A percentile compares a stretch with the other conserved stretches of the same genome.
Conservation (phyloP, 2,329 filamentous ascomycete species). For the Anthostomella pinea region DNA sequence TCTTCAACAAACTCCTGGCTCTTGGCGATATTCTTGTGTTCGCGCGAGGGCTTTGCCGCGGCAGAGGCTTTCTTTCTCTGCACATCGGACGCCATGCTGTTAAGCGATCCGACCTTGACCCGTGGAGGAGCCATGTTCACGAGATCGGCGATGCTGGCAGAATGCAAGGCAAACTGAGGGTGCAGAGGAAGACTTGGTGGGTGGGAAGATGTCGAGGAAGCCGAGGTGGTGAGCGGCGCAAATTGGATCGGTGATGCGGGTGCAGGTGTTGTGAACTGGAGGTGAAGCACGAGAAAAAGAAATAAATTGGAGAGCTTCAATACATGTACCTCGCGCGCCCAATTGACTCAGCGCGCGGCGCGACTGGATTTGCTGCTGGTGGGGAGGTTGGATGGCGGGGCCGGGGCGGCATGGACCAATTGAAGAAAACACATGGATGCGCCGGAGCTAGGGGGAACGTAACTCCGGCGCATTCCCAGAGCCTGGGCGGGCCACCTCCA, state of each 20-base stretch:
- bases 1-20: conserved; percentile 19
- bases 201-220: too few species aligned
- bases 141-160: too few species aligned
- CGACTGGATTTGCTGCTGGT: too few species aligned
- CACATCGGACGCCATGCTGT: conserved; percentile 23
- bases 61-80: conserved; percentile 23
- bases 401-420: too few species aligned
- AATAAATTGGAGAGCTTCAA: too few species aligned
- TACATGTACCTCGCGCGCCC: neutral
- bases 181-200: neutral
- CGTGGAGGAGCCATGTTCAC: conserved; percentile 15
- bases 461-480: neutral
- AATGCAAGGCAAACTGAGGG: conserved; percentile 3
- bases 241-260: too few species aligned
- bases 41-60: conserved; percentile 16
- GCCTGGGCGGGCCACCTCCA: too few species aligned
- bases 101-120: conserved; percentile 20
- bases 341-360: neutral
- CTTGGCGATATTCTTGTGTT: conserved; percentile 16
- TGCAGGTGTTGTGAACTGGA: too few species aligned
- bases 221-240: too few species aligned
- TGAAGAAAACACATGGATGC: too few species aligned
- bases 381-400: too few species aligned
- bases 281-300: too few species aligned
- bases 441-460: conserved; percentile 2